These are phyloP conservation scores for Juncus inflexus DNA, from an alignment of 176 grass and related monocot genomes.

Conservation along the genomic window DNA sequence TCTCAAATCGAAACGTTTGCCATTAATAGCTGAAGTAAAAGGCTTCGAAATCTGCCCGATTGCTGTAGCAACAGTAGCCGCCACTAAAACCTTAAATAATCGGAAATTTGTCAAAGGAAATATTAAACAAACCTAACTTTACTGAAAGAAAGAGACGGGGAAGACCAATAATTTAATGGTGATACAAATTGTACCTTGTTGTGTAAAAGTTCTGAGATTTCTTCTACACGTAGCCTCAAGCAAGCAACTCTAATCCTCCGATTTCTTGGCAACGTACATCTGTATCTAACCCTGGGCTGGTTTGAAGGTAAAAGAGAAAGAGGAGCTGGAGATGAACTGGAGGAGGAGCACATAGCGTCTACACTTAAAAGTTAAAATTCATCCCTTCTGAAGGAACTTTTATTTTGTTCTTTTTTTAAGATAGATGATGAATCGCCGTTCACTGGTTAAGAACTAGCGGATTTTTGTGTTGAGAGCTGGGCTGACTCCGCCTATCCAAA, in stretches of 20 bases:
- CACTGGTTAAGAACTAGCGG: too few relatives aligned
- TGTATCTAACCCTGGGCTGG: background rate
- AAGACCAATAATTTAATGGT: background rate
- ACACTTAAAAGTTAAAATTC: constrained; percentile 5
- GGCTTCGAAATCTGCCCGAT: constrained; percentile 79
- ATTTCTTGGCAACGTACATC: background rate
- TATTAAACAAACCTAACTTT: background rate
- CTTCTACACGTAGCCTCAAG: constrained; percentile 37
- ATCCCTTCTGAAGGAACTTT: background rate
- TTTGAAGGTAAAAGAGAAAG: constrained; percentile 22
- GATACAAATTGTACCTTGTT: constrained; percentile 53
- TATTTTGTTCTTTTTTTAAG: too few relatives aligned
- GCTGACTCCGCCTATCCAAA: too few relatives aligned
- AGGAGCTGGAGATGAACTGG: constrained; percentile 21
- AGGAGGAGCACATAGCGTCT: constrained; percentile 22
- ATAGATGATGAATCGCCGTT: too few relatives aligned
- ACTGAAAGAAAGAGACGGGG: background rate
- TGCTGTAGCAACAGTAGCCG: constrained; percentile 38
- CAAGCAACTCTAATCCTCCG: constrained; percentile 11
- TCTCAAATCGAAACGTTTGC: constrained; percentile 43
- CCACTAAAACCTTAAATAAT: constrained; percentile 63
- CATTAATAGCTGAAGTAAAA: constrained; percentile 35
- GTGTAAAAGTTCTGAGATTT: constrained; percentile 44
- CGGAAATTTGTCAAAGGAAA: background rate
- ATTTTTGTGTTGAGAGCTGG: too few relatives aligned